phyloP scores from a whole-genome alignment of 352 stramenopile genomes.

The Plasmopara halstedii region DNA sequence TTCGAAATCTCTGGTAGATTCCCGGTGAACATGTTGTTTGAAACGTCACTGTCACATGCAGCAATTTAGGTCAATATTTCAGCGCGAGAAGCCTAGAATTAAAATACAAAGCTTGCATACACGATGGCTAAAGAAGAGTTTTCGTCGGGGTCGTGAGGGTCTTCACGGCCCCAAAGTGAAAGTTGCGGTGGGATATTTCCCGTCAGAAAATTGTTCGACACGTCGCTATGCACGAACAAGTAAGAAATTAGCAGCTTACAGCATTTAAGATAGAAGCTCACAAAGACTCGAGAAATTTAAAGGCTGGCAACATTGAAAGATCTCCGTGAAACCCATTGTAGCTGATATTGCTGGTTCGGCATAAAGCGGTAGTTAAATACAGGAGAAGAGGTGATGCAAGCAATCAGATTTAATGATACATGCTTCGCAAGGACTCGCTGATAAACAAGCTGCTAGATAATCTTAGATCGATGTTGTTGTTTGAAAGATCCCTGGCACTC shows the following conservation, averaged over 20 bases:
- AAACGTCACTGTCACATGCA: conserved; percentile 31
- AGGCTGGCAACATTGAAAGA: conserved; percentile 21
- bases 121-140: conserved; percentile 32
- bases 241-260: neutral
- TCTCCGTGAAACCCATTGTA: conserved; percentile 38
- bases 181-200: conserved; percentile 32
- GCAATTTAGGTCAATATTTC: neutral
- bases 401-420: conserved; percentile 29
- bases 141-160: conserved; percentile 46
- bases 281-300: conserved; percentile 34
- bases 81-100: neutral
- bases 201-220: conserved; percentile 46
- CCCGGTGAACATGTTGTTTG: conserved; percentile 37
- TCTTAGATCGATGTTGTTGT: conserved; percentile 33
- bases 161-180: conserved; percentile 31
- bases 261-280: conserved; percentile 6
- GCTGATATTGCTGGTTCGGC: conserved; percentile 34
- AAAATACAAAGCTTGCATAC: conserved; percentile 34
- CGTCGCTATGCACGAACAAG: conserved; percentile 24
- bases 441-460: conserved; percentile 33
- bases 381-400: neutral
- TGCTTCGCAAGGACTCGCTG: conserved; percentile 33
- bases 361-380: neutral
- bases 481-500: conserved; percentile 40
- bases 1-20: conserved; percentile 35